Base-by-base conservation (phyloP, 345 rosid species). In the Cardamine resedifolia region DNA sequence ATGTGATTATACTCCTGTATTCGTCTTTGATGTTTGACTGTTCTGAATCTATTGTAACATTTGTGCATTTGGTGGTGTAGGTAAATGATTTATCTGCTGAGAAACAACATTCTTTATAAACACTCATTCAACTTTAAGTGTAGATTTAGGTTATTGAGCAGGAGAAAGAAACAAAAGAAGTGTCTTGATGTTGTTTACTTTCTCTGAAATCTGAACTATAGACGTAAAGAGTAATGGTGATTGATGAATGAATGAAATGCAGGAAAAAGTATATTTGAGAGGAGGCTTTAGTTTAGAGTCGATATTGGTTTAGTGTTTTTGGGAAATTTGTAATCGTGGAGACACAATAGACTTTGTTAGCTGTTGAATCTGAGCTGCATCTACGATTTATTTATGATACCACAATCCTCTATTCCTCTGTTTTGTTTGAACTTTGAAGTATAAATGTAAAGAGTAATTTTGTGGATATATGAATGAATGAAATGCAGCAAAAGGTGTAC, bases 401-500 rank as follows among this genome's bases (percentile, higher is more conserved):
- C 16, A 66, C 24, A 65, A 2, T 20, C 5, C 3, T 71, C 0
- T 28, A 23, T 23, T 28, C 36, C 49, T 66, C 10, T 23, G 30
- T 20, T 52, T 60, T 52, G 10, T 33, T 44, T 34, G 39, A 57
- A 44, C 36, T 30, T 44, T 34, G 39, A 57, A 44, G 28, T 30
- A 39, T 4, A 45, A 26, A 27, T 64, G 44, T 71, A 30, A 20
- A 39, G 23, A 49, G 4, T 27, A 14, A 11, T 66, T 1, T 23
- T 41, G 48, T 57, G 72, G 60, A 51, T 41, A 71, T 52, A 55
- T 63, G 44, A 41, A 50, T 55, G 62, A 36, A 36, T 53, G 63
- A 73, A 73, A 16, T 72, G 80, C 81, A 85, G 85, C 83, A 64
- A 19, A 73, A 63, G 56, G 81, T 79, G 16, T 61, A 69, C 20